Evolutionary conservation across 2,329 filamentous ascomycete species (phyloP).

Genomic region (Neonectria punicea): DNA sequence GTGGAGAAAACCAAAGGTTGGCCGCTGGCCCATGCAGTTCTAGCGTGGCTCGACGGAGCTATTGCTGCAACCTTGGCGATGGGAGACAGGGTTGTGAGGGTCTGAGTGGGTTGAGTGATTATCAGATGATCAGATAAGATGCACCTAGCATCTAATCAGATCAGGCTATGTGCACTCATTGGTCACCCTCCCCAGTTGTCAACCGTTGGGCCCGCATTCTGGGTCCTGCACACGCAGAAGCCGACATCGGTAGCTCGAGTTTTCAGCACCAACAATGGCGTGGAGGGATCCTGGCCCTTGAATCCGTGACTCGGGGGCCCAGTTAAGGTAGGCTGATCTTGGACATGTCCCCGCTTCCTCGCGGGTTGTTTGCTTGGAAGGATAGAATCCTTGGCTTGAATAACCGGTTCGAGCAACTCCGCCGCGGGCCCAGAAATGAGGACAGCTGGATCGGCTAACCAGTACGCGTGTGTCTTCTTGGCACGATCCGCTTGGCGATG

Average conservation of each 20-base stretch:
- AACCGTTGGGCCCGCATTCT: not conserved
- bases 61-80: slow-evolving; percentile 22
- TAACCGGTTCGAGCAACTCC: slow-evolving; percentile 11
- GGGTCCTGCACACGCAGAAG: slow-evolving; percentile 12
- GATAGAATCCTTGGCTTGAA: not conserved
- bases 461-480: slow-evolving; percentile 1
- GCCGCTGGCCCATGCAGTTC: slow-evolving; percentile 19
- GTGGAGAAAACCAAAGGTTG: slow-evolving; percentile 18
- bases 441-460: not conserved
- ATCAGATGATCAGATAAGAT: slow-evolving; percentile 42
- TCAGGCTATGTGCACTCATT: slow-evolving; percentile 33
- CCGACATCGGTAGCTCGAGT: slow-evolving; percentile 26
- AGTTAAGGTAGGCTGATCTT: not conserved
- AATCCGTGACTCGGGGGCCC: slow-evolving; percentile 11
- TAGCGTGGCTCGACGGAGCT: slow-evolving; percentile 7
- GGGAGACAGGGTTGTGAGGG: slow-evolving; percentile 3
- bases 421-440: slow-evolving; percentile 2
- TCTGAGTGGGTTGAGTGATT: slow-evolving; percentile 28
- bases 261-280: not conserved
- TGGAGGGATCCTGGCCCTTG: slow-evolving; percentile 6
- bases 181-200: slow-evolving; percentile 25
- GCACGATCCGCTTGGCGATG: slow-evolving; percentile 1
- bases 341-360: not conserved
- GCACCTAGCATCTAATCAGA: slow-evolving; percentile 43
- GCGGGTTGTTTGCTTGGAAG: not conserved